A percentile compares a stretch with the other conserved stretches of the same genome.
Evolutionary conservation across 139 green algal genomes (phyloP).

Genomic region (Gonium pectorale): DNA sequence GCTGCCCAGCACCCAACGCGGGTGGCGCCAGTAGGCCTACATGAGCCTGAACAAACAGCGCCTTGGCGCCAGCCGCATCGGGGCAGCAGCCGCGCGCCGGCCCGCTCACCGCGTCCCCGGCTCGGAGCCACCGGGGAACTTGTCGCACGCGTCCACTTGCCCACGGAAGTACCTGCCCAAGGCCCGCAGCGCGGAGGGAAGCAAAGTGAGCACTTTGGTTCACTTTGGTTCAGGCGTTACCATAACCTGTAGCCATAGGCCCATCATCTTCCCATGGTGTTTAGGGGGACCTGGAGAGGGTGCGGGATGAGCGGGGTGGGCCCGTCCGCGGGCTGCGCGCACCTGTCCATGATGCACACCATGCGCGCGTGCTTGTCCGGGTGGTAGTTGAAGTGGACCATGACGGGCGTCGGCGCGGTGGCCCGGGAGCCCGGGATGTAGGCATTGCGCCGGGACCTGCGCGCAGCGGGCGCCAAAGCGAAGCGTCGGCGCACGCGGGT

Average conservation of each 20-base stretch:
- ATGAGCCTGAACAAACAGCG: no score
- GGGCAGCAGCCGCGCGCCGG: not conserved
- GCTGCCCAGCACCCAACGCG: no score
- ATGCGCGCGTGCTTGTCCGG: slow-evolving; percentile 70
- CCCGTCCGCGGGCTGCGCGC: not conserved
- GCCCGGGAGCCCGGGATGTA: slow-evolving; percentile 57
- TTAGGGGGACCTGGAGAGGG: no score
- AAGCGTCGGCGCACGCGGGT: not conserved
- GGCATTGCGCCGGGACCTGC: slow-evolving; percentile 30
- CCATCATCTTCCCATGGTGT: no score
- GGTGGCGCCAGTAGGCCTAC: no score
- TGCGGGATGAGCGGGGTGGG: no score
- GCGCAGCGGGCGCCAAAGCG: no score
- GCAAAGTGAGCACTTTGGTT: no score
- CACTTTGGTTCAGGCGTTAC: no score
- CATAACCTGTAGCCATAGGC: no score
- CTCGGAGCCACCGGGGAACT: slow-evolving; percentile 54
- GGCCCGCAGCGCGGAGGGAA: not conserved
- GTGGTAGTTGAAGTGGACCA: slow-evolving; percentile 75
- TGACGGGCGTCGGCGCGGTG: slow-evolving; percentile 42
- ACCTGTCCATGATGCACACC: slow-evolving; percentile 70
- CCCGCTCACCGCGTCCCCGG: slow-evolving; percentile 21
- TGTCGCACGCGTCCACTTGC: slow-evolving; percentile 50
- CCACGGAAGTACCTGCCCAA: slow-evolving; percentile 44
- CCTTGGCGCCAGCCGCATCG: no score